A percentile compares a stretch with the other conserved stretches of the same genome.
Evolutionary conservation across 768 basidiomycete genomes (phyloP).

Genomic region (Cubamyces lactineus): DNA sequence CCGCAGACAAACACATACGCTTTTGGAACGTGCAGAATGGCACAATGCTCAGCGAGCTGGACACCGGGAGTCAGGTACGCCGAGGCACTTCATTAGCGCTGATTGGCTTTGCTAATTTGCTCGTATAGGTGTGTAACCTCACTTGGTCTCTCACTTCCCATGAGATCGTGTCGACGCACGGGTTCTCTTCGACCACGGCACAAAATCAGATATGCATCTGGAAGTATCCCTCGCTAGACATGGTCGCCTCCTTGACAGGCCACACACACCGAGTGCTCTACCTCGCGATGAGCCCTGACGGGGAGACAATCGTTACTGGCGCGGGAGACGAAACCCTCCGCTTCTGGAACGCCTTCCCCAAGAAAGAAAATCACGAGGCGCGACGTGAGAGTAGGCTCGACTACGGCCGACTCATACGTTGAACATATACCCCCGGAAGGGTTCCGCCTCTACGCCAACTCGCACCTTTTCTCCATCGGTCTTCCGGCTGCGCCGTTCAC

Average conservation of each 20-base stretch:
- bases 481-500: conserved; percentile 6
- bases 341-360: conserved; percentile 98
- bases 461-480: background rate
- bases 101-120: background rate
- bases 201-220: conserved; percentile 97
- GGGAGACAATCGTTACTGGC: conserved; percentile 97
- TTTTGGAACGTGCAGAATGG: conserved; percentile 97
- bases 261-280: conserved; percentile 95
- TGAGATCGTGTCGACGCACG: conserved; percentile 97
- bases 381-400: conserved; percentile 46
- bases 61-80: conserved; percentile 93
- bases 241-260: conserved; percentile 93
- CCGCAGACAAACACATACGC: conserved; percentile 97
- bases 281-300: conserved; percentile 97
- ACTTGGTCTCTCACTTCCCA: conserved; percentile 96
- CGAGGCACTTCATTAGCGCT: background rate
- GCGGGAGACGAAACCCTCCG: conserved; percentile 96
- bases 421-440: background rate
- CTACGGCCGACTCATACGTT: conserved; percentile 48
- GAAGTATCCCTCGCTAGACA: conserved; percentile 91
- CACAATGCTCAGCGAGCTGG: conserved; percentile 80
- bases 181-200: conserved; percentile 89
- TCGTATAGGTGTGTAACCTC: conserved; percentile 89
- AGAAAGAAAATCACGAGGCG: conserved; percentile 51
- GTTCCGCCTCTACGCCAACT: conserved; percentile 23